A percentile compares a stretch with the other conserved stretches of the same genome.
Conservation (phyloP, 2,329 filamentous ascomycete genomes). For the Claviceps sp. region DNA sequence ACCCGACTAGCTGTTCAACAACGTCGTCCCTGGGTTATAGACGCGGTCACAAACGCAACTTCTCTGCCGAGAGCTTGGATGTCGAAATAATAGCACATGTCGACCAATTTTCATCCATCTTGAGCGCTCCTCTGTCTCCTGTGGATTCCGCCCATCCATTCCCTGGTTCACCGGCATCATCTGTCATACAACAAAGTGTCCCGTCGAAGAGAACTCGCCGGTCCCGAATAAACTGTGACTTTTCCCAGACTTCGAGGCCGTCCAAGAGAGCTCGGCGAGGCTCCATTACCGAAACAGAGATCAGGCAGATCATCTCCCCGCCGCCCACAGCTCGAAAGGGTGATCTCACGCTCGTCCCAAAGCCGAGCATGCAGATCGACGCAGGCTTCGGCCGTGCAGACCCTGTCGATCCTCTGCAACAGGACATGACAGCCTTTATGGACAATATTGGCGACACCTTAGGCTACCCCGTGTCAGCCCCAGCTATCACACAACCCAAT, state of each 20-base stretch:
- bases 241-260: conserved; percentile 11
- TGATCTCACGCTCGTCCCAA: conserved; percentile 40
- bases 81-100: conserved; percentile 46
- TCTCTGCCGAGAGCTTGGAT: conserved; percentile 36
- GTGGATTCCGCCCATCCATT: conserved; percentile 46
- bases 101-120: conserved; percentile 43
- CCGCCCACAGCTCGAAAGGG: conserved; percentile 44
- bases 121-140: conserved; percentile 40
- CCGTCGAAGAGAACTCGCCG: conserved; percentile 14
- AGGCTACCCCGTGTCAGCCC: conserved; percentile 45
- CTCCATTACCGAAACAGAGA: conserved; percentile 21
- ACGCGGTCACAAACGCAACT: conserved; percentile 35
- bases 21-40: conserved; percentile 27
- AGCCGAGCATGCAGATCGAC: conserved; percentile 45
- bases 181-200: conserved; percentile 18
- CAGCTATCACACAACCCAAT: conserved; percentile 30
- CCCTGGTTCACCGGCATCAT: conserved; percentile 41
- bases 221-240: conserved; percentile 15
- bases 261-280: conserved; percentile 34
- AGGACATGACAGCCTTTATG: conserved; percentile 34
- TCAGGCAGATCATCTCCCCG: conserved; percentile 43
- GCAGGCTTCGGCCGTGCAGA: conserved; percentile 39
- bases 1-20: conserved; percentile 22
- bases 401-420: conserved; percentile 34
- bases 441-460: conserved; percentile 41